Evolutionary conservation across 441 rosid species (phyloP).

Genomic region (Erysimum pusillum): DNA sequence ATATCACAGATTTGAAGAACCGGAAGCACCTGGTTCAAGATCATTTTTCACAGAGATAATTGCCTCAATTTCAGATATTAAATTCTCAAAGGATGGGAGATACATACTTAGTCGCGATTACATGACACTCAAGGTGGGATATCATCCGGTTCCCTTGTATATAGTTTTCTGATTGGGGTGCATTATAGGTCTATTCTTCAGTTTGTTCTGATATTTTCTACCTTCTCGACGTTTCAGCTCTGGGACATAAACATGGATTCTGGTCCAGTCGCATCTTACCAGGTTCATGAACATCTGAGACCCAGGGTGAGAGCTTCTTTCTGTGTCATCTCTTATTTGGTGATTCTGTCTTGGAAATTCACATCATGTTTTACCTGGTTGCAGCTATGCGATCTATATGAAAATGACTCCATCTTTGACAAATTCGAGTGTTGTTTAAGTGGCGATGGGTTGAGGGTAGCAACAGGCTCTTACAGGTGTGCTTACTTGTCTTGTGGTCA

Average conservation of each 20-base stretch:
- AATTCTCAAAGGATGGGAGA: constrained; percentile 92
- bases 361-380: background rate
- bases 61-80: constrained; percentile 97
- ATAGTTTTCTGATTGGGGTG: constrained; percentile 8
- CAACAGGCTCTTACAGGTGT: constrained; percentile 87
- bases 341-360: constrained; percentile 28
- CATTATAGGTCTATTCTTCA: background rate
- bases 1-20: constrained; percentile 89
- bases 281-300: constrained; percentile 82
- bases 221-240: constrained; percentile 50
- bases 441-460: constrained; percentile 73
- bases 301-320: constrained; percentile 62
- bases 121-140: constrained; percentile 96
- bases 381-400: constrained; percentile 81
- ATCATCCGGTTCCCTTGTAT: constrained; percentile 11
- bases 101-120: constrained; percentile 97
- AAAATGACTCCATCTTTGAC: constrained; percentile 84
- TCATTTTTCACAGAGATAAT: constrained; percentile 99
- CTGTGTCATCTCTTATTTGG: constrained; percentile 20
- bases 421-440: constrained; percentile 84
- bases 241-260: constrained; percentile 93
- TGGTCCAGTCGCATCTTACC: constrained; percentile 81
- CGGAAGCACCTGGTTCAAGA: constrained; percentile 87
- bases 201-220: constrained; percentile 32
- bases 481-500: constrained; percentile 28